Base-by-base conservation (phyloP, 805 yeast genomes). In the Candida easanensis region DNA sequence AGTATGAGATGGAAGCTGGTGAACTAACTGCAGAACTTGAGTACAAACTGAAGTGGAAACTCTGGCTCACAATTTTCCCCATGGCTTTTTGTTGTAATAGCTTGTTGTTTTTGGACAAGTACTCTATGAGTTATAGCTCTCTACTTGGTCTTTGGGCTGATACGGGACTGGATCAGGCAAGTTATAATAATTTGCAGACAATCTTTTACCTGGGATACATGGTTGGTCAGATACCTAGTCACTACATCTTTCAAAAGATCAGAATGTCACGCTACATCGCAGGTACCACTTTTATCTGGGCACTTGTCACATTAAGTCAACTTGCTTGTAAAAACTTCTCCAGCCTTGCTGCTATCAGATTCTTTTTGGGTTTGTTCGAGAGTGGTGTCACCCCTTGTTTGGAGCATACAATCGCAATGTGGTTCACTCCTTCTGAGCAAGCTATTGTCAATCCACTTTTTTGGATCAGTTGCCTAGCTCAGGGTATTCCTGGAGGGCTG, bases 181-280 rank as follows among this genome's bases (percentile, higher is more conserved):
- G 33, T 20, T 70, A 68, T 49, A 75, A 76, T 51, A 66, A 68
- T 44, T 49, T 74, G 55, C 55, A 59, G 3, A 66, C 79, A 0
- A 48, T 67, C 22, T 75, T 71, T 70, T 69, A 79, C 0, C 70
- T 71, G 14, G 81, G 80, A 4, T 75, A 76, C 46, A 66, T 74
- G 33, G 53, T 76, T 36, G 79, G 79, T 3, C 76, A 70, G 46
- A 62, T 74, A 16, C 80, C 80, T 5, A 66, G 76, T 1, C 68
- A 68, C 33, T 50, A 63, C 46, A 56, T 74, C 15, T 53, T 73
- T 32, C 73, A 68, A 46, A 54, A 65, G 28, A 57, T 71, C 11
- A 64, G 73, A 11, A 73, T 76, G n/a, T 54, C 76, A 31, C 69
- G 59, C 45, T 73, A 69, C 45, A 54, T 75, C 33, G 77, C 74